phyloP scores from a whole-genome alignment of 2,329 filamentous ascomycete genomes.

The Talaromyces sp. region DNA sequence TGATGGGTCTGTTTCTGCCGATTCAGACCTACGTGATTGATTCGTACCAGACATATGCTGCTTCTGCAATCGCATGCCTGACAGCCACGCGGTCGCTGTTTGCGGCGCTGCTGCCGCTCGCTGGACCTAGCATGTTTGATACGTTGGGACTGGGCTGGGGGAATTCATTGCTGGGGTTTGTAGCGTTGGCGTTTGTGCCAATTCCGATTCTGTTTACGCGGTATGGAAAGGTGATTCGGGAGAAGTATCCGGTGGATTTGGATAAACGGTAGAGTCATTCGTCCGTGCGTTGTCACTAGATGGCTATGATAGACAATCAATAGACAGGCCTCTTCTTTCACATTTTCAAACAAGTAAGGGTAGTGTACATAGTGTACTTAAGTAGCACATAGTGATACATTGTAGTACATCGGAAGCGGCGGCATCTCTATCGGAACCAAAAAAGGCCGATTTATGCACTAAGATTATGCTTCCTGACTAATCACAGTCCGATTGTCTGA shows the following conservation, averaged over 20 bases:
- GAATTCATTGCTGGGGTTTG: slow-evolving; percentile 51
- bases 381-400: neutral
- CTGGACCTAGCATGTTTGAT: slow-evolving; percentile 49
- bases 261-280: neutral
- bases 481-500: neutral
- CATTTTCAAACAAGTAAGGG: neutral
- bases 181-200: slow-evolving; percentile 48
- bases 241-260: slow-evolving; percentile 13
- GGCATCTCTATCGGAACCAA: neutral
- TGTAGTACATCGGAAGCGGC: neutral
- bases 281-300: neutral
- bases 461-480: neutral
- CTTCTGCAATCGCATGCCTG: slow-evolving; percentile 48
- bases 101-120: slow-evolving; percentile 56
- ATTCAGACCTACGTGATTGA: slow-evolving; percentile 60
- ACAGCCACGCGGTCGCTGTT: slow-evolving; percentile 51
- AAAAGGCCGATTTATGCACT: neutral
- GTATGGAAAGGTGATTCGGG: slow-evolving; percentile 27
- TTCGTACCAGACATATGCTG: slow-evolving; percentile 41
- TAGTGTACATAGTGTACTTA: too few species aligned
- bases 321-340: neutral
- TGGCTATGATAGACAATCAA: neutral
- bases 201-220: slow-evolving; percentile 27
- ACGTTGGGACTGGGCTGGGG: slow-evolving; percentile 46
- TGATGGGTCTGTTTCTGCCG: slow-evolving; percentile 46